Evolutionary conservation across 495 filamentous ascomycete genomes (phyloP).

Genomic region (Penicillium taxi): DNA sequence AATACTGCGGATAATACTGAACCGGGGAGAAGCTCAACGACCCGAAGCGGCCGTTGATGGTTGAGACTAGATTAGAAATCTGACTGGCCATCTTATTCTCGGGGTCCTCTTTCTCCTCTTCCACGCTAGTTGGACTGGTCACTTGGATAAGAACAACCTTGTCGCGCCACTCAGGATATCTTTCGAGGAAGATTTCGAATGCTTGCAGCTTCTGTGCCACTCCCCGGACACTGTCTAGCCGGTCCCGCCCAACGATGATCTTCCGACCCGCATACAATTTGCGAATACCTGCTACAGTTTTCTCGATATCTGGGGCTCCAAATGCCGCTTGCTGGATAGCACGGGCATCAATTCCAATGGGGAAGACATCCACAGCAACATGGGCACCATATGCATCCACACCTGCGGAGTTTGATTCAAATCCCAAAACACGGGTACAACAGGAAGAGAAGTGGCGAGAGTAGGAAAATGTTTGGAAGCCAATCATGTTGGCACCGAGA

Average conservation of each 20-base stretch:
- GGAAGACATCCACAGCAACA: conserved; percentile 81
- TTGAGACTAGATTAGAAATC: conserved; percentile 78
- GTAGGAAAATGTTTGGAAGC: conserved; percentile 89
- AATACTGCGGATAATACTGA: conserved; percentile 86
- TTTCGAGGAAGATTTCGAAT: conserved; percentile 81
- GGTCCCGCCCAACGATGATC: conserved; percentile 90
- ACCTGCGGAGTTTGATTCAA: conserved; percentile 69
- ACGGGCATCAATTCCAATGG: conserved; percentile 78
- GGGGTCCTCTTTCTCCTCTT: conserved; percentile 61
- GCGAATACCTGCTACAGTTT: conserved; percentile 57
- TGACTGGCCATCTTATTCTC: conserved; percentile 68
- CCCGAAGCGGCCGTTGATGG: conserved; percentile 84
- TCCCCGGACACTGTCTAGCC: conserved; percentile 79
- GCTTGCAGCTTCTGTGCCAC: conserved; percentile 89
- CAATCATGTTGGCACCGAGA: conserved; percentile 81
- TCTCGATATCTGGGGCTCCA: conserved; percentile 54
- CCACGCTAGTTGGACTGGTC: conserved; percentile 72
- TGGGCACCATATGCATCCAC: conserved; percentile 84
- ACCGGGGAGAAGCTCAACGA: conserved; percentile 80
- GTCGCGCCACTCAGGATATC: conserved; percentile 78
- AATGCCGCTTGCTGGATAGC: conserved; percentile 66
- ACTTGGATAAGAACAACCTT: conserved; percentile 94
- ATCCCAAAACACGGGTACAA: conserved; percentile 79
- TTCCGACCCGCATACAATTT: conserved; percentile 72
- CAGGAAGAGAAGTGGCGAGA: conserved; percentile 87